These are phyloP conservation scores for Penicillium roqueforti DNA, from an alignment of 495 filamentous ascomycete genomes.

Conservation along the genomic window DNA sequence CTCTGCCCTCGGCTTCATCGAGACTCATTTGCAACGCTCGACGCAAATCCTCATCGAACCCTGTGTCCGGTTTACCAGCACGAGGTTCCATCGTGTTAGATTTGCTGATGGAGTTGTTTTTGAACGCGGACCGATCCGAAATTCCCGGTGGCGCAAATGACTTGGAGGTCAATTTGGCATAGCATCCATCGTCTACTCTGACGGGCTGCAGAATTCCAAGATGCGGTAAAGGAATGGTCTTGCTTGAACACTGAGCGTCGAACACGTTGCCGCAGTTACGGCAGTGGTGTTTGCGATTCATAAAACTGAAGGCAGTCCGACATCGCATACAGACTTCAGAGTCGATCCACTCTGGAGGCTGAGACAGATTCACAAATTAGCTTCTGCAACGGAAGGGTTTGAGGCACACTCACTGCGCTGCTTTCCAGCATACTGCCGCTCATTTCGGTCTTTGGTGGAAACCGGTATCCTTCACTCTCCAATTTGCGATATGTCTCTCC, in stretches of 20 bases:
- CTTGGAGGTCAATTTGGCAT: conserved; percentile 82
- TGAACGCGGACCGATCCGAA: conserved; percentile 44
- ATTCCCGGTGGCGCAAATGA: conserved; percentile 38
- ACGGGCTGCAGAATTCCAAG: conserved; percentile 89
- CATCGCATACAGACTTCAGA: conserved; percentile 99
- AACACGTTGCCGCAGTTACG: conserved; percentile 97
- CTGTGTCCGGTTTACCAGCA: conserved; percentile 74
- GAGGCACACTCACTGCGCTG: conserved; percentile 67
- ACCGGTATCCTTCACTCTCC: conserved; percentile 79
- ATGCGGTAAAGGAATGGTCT: conserved; percentile 82
- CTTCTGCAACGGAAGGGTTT: background rate
- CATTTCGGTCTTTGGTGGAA: conserved; percentile 83
- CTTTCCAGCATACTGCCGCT: conserved; percentile 95
- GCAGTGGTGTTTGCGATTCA: conserved; percentile 96
- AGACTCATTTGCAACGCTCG: conserved; percentile 92
- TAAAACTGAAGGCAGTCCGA: conserved; percentile 91
- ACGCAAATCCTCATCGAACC: conserved; percentile 94
- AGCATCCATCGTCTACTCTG: conserved; percentile 94
- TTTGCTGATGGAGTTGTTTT: conserved; percentile 51
- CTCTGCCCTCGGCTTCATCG: conserved; percentile 81
- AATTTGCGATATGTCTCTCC: conserved; percentile 78
- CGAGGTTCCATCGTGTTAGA: conserved; percentile 78
- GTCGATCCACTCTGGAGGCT: conserved; percentile 97
- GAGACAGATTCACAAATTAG: conserved; percentile 15
- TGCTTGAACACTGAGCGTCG: conserved; percentile 87